Evolutionary conservation across 2,329 filamentous ascomycete genomes (phyloP), one percentile per base, ranked within the genome.

Genomic region (Lachnum nothofagi): DNA sequence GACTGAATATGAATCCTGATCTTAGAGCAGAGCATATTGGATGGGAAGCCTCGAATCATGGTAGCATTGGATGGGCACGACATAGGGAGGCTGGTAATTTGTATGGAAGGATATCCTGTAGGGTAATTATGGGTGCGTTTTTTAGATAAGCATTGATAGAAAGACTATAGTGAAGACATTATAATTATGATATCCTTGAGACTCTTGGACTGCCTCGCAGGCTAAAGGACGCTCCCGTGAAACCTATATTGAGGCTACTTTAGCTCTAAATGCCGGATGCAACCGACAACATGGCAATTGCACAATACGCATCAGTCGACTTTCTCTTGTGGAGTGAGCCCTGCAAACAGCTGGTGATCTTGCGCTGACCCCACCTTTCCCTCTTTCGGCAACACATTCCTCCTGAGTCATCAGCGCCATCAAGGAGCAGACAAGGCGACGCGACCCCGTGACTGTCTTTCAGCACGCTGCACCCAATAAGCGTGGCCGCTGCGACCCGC

Each of bases 121-220:
- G n/a, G 17, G 37, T 46, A 47, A 17, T n/a, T 20, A 33, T 42
- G 16, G 34, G 31, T 34, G 27, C 17, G 31, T 22, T 19, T 27
- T 19, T n/a, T 39, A 43, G 41, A 49, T 25, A 37, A 38, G 34
- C 37, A 49, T 40, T 44, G n/a, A 38, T 43, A 42, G 25, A 49
- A 6, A n/a, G n/a, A 33, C 37, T 44, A 31, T 43, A 19, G 16
- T 48, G n/a, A 37, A 43, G 29, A 43, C 42, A 37, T 38, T 23
- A 20, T 27, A n/a, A n/a, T n/a, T n/a, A n/a, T n/a, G n/a, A n/a
- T n/a, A n/a, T n/a, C n/a, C n/a, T n/a, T n/a, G n/a, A n/a, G n/a
- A n/a, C n/a, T n/a, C 27, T 24, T 20, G 10, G 16, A 19, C 22
- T n/a, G 5, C 3, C 34, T 27, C 25, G 25, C 25, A 27, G 25